Percentiles rank a stretch among this genome's conserved stretches.
These are phyloP conservation scores for Volvariella volvacea DNA, from an alignment of 1,284 basidiomycete genomes.

Conservation along the genomic window DNA sequence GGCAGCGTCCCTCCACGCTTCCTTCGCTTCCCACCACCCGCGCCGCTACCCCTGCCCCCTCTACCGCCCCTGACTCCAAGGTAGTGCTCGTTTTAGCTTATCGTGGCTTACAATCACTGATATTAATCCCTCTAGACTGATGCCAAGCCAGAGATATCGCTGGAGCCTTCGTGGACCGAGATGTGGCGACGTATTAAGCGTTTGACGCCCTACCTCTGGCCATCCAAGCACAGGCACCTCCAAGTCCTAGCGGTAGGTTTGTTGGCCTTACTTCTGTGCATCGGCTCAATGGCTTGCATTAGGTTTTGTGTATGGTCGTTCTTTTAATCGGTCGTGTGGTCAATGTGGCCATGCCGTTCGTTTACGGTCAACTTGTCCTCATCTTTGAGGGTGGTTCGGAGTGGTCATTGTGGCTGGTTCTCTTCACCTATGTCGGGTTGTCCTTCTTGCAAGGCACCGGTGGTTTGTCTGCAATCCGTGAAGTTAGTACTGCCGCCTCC, in stretches of 20 bases:
- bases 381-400: constrained; percentile 44
- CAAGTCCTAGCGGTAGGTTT: constrained; percentile 64
- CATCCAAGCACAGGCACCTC: constrained; percentile 54
- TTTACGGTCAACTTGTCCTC: constrained; percentile 63
- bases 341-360: constrained; percentile 67
- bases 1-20: constrained; percentile 26
- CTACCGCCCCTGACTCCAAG: constrained; percentile 35
- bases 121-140: constrained; percentile 22
- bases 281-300: constrained; percentile 5
- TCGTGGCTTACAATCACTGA: neutral
- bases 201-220: constrained; percentile 80
- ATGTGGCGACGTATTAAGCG: constrained; percentile 51
- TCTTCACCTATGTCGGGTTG: constrained; percentile 56
- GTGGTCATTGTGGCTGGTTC: constrained; percentile 53
- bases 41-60: constrained; percentile 55
- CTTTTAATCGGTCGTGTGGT: constrained; percentile 71
- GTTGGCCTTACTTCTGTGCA: constrained; percentile 5
- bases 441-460: constrained; percentile 66
- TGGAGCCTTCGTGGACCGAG: constrained; percentile 65
- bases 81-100: constrained; percentile 15
- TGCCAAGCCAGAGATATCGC: constrained; percentile 45
- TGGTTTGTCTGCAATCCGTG: constrained; percentile 62
- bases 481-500: constrained; percentile 37
- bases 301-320: constrained; percentile 63
- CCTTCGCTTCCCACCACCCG: constrained; percentile 51